Evolutionary conservation across 1,139 yeast genomes (phyloP), one percentile per base, ranked within the genome.

Genomic region (Protomyces gravidus): DNA sequence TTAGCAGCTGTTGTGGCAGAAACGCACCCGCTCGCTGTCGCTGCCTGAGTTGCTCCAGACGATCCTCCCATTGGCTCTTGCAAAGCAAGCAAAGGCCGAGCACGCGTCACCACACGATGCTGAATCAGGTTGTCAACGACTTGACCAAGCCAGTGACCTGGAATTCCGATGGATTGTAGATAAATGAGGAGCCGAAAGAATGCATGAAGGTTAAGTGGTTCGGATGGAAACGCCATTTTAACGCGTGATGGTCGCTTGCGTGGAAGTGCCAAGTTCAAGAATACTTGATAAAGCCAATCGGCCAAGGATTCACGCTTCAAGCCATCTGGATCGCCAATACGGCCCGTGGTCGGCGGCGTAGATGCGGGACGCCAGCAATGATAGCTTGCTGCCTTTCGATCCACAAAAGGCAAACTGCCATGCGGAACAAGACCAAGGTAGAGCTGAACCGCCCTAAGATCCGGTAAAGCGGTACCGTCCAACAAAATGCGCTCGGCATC

Each of bases 141-240:
- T 15, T 50, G 48, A 17, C 58, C 48, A 9, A 53, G 47, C 58
- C 58, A 53, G 19, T 53, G 58, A 7, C 51, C 50, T 3, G 58
- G 58, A 25, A 53, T 45, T 36, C 48, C 51, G 19, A 53, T 36
- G 17, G 46, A 23, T 33, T 53, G 58, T 7, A 53, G 36, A 36
- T 53, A 53, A 7, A 53, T 21, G 11, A 53, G 19, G 25, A 53
- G 39, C 11, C 58, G 51, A 13, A 53, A 53, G 39, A 53, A 53
- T 9, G 58, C 47, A 39, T 53, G 58, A 33, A 53, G 17, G 21
- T 53, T 53, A 4, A 53, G 50, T 7, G 58, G 58, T 36, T 53
- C 51, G 21, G 42, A 15, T 13, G 36, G 51, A 9, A 42, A 19
- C 4, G 45, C 36, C 26, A 39, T 13, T n/a, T 53, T 50, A 6